phyloP scores from a whole-genome alignment of 192 early-diverging fungal genomes.

The Coemansia sp. region DNA sequence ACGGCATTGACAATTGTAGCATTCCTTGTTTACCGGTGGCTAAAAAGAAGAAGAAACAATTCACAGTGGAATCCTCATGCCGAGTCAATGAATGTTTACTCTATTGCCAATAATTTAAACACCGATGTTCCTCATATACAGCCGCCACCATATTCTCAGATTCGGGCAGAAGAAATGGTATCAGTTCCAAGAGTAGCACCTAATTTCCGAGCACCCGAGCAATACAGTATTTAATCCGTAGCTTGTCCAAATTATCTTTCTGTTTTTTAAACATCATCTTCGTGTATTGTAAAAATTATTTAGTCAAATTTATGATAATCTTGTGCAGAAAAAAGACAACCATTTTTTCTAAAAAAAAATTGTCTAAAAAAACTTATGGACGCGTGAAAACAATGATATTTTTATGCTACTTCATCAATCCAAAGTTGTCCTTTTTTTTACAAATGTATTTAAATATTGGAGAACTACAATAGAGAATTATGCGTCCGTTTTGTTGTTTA shows the following conservation, averaged over 20 bases:
- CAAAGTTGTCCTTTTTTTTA: no score
- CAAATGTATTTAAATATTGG: no score
- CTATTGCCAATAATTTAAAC: neutral
- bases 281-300: no score
- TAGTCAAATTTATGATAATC: no score
- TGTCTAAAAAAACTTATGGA: no score
- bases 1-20: neutral
- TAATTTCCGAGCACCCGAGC: neutral
- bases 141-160: neutral
- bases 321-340: no score
- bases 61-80: neutral
- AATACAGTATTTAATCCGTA: neutral
- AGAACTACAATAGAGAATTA: no score
- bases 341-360: no score
- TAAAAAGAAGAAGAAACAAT: neutral
- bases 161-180: neutral
- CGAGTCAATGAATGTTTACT: neutral
- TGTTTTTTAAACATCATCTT: no score
- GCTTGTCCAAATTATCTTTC: neutral
- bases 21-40: neutral
- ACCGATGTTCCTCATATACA: neutral
- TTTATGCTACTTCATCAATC: no score
- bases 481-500: no score
- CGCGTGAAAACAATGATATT: no score
- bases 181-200: neutral